Evolutionary conservation across 73 alveolate genomes (phyloP).

Genomic region (Paramecium tetraurelia): DNA sequence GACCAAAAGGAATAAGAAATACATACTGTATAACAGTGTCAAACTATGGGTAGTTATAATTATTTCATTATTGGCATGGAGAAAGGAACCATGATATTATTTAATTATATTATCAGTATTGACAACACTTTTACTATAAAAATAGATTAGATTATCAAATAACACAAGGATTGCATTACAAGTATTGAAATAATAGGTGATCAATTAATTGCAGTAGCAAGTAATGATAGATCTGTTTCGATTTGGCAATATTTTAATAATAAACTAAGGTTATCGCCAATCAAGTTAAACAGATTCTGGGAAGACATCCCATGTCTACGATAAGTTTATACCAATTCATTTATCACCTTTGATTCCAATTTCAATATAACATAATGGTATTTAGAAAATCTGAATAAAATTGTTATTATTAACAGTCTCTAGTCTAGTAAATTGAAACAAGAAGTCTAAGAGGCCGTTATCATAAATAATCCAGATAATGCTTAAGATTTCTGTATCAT

Average conservation of each 20-base stretch:
- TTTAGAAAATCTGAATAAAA: neutral
- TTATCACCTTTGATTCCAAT: neutral
- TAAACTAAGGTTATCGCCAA: neutral
- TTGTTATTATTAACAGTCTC: neutral
- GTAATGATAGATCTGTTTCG: conserved; percentile 36
- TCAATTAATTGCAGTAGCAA: neutral
- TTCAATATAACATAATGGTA: conserved; percentile 15
- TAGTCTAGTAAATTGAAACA: neutral
- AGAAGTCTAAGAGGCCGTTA: neutral
- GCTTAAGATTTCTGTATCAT: neutral
- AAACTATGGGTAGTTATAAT: conserved; percentile 36
- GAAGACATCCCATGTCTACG: conserved; percentile 27
- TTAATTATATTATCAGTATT: conserved; percentile 15
- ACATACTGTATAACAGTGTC: neutral
- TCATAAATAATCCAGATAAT: neutral
- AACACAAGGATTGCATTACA: neutral
- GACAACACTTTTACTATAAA: neutral
- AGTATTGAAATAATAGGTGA: neutral
- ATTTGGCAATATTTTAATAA: neutral
- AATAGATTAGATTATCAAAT: neutral
- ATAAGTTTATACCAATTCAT: neutral
- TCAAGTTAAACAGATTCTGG: conserved; percentile 25
- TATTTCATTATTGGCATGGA: conserved; percentile 35
- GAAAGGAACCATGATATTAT: neutral
- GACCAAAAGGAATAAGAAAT: conserved; percentile 13